Evolutionary conservation across 495 filamentous ascomycete species (phyloP).

Genomic region (Astrothelium subdiscretum): DNA sequence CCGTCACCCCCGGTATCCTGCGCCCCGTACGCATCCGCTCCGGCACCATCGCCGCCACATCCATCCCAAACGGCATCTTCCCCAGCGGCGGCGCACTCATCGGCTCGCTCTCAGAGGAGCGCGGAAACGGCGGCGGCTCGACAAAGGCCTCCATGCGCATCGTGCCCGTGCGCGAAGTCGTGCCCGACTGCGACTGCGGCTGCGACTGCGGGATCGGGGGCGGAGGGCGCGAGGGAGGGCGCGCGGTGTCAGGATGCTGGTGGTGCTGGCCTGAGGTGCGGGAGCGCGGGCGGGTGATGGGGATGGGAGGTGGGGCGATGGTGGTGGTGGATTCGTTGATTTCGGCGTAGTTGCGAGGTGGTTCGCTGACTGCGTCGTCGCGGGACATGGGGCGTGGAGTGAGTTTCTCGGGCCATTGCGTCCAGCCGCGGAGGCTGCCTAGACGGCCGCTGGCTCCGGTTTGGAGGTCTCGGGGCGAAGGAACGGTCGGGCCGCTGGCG

Average conservation of each 20-base stretch:
- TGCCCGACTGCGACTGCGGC: conserved; percentile 7
- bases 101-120: conserved; percentile 32
- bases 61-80: conserved; percentile 13
- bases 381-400: background rate
- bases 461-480: conserved; percentile 14
- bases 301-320: conserved; percentile 24
- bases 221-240: conserved; percentile 14
- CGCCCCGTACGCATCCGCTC: conserved; percentile 4
- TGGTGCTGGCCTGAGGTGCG: conserved; percentile 20
- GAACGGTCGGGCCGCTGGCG: conserved; percentile 61
- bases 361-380: conserved; percentile 13
- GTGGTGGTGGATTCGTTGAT: conserved; percentile 62
- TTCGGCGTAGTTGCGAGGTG: conserved; percentile 45
- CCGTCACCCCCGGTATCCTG: conserved; percentile 5
- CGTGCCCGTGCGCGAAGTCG: conserved; percentile 43
- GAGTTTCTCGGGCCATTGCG: background rate
- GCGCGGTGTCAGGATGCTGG: no score
- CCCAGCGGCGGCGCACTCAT: background rate
- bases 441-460: background rate
- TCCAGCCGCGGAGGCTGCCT: conserved; percentile 1
- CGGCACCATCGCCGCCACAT: conserved; percentile 16
- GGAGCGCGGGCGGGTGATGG: conserved; percentile 19
- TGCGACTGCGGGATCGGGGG: conserved; percentile 12
- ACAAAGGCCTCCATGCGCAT: conserved; percentile 97
- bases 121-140: conserved; percentile 33